Percentiles rank a stretch among this genome's conserved stretches.
Evolutionary conservation across 148 eudicot genomes (phyloP).

Genomic region (Rhododendron henanense): DNA sequence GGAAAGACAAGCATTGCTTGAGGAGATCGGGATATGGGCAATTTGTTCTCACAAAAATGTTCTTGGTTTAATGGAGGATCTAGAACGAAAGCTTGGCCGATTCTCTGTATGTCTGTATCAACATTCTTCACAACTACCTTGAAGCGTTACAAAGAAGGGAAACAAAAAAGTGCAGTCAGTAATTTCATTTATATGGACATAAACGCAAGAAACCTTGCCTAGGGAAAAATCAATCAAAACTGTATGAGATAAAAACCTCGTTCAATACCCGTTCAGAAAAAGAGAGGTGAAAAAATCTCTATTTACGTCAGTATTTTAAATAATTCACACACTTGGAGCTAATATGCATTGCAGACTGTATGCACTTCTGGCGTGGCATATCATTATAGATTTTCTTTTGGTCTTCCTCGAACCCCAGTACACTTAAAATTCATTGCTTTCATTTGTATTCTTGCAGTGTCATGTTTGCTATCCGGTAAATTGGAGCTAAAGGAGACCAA

Average conservation of each 20-base stretch:
- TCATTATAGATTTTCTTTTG: background rate
- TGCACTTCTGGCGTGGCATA: background rate
- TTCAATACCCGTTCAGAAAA: background rate
- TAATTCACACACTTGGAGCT: background rate
- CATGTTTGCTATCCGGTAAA: background rate
- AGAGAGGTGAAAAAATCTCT: background rate
- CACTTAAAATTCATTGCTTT: background rate
- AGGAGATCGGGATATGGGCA: conserved; percentile 19
- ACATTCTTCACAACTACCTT: conserved; percentile 64
- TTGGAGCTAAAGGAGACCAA: background rate
- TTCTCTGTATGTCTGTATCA: conserved; percentile 44
- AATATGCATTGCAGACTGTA: background rate
- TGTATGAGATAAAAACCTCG: background rate
- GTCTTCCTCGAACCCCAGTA: background rate
- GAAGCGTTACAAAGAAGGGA: conserved; percentile 1
- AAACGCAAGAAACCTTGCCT: background rate
- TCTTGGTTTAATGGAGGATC: conserved; percentile 60
- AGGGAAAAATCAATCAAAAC: background rate
- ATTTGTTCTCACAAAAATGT: conserved; percentile 21
- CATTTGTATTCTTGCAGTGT: background rate
- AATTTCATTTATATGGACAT: background rate
- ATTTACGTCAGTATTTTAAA: background rate
- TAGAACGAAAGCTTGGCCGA: conserved; percentile 69
- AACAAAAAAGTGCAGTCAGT: conserved; percentile 2
- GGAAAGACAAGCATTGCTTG: conserved; percentile 59